A percentile compares a stretch with the other conserved stretches of the same genome.
Evolutionary conservation across 176 grass and related monocot species (phyloP).

Genomic region (Oryza rufipogon): DNA sequence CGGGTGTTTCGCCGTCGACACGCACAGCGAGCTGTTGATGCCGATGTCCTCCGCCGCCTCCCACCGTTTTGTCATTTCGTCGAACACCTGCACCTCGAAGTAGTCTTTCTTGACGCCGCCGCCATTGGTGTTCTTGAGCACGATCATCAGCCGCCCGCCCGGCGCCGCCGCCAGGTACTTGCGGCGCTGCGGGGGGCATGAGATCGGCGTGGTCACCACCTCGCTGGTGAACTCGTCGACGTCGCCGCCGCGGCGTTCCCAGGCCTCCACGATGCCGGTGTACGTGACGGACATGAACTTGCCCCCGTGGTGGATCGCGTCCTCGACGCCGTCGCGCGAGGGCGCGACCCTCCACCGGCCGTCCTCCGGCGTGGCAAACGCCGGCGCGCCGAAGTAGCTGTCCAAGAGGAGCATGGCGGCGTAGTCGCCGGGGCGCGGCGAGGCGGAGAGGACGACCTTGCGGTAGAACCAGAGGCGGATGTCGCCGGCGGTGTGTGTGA

Average conservation of each 20-base stretch:
- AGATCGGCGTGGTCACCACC: too few species aligned
- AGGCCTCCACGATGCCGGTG: background rate
- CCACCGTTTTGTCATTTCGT: background rate
- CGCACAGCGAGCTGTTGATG: background rate
- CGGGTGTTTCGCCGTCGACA: background rate
- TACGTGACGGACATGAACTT: slow-evolving; percentile 22
- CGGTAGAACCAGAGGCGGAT: too few species aligned
- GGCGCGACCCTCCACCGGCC: background rate
- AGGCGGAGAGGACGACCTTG: too few species aligned
- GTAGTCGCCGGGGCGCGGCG: too few species aligned
- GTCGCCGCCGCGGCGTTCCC: too few species aligned
- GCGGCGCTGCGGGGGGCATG: too few species aligned
- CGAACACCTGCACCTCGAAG: background rate
- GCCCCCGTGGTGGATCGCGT: background rate
- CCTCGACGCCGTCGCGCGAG: background rate
- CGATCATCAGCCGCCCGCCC: slow-evolving; percentile 22
- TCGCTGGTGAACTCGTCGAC: too few species aligned
- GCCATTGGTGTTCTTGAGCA: background rate
- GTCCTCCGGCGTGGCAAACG: background rate
- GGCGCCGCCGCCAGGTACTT: slow-evolving; percentile 9
- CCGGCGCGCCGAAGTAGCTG: background rate
- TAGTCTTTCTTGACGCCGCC: background rate
- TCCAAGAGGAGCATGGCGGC: too few species aligned
- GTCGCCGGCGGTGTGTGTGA: too few species aligned
- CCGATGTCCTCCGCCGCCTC: background rate